Evolutionary conservation across 2,329 filamentous ascomycete genomes (phyloP), one percentile per base, ranked within the genome.

Genomic region (Calonectria hongkongensis): DNA sequence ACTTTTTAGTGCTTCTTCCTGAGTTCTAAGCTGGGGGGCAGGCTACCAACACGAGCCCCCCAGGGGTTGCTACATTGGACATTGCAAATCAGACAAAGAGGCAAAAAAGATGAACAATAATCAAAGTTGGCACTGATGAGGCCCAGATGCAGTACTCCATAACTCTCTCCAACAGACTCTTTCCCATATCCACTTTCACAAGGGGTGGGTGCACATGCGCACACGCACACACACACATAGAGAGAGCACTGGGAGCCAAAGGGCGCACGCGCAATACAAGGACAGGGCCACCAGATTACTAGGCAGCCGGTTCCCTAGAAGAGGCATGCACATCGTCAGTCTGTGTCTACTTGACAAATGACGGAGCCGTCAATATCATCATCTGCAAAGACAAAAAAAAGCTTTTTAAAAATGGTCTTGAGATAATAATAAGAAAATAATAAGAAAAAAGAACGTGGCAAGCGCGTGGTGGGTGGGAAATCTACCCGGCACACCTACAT

Each of bases 1-100:
- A 41, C 21, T 41, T 60, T 41, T 60, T 60, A 60, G 54, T 60
- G 54, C 54, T 60, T 60, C 54, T 60, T 60, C 54, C 54, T 60
- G 54, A 60, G 54, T 60, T 60, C 54, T 60, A 60, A 41, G 21
- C 33, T 60, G 54, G 54, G 45, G 43, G 54, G 21, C 54, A 41
- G 54, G 36, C 33, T 60, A 25, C 33, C n/a, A 60, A 60, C 33
- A 43, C 33, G 21, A 60, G 36, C 54, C 33, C 54, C 54, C 54
- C 33, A 41, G 54, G 54, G 54, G 54, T 58, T 41, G 54, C 54
- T 58, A 41, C 54, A 58, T 58, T 58, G 33, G 21, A 21, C 15
- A 58, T 41, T 58, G 21, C 54, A 58, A 58, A 58, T 58, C 54
- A 58, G 28, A 60, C 54, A 41, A 27, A 27, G 54, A 25, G 54